These are phyloP conservation scores for Solanum etuberosum DNA, from an alignment of 257 asterid genomes.

Conservation along the genomic window DNA sequence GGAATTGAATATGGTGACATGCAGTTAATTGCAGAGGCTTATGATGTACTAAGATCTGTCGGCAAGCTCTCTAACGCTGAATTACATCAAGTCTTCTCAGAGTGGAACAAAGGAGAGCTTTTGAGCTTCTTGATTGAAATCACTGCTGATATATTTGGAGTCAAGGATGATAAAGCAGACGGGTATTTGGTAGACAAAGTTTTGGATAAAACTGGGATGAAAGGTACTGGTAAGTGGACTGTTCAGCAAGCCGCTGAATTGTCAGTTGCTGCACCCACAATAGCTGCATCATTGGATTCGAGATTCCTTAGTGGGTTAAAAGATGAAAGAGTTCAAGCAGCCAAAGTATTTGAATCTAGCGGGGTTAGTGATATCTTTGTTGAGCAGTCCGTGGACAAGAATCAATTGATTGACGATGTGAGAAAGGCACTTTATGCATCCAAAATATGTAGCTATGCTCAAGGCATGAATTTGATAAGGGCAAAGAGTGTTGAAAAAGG, in stretches of 20 bases:
- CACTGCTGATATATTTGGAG: conserved; percentile 84
- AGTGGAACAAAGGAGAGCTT: conserved; percentile 94
- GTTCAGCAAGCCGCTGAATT: conserved; percentile 97
- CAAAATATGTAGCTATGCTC: conserved; percentile 89
- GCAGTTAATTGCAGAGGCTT: conserved; percentile 94
- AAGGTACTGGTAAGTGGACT: conserved; percentile 97
- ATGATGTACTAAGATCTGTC: conserved; percentile 78
- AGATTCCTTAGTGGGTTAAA: conserved; percentile 92
- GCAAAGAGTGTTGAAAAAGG: conserved; percentile 88
- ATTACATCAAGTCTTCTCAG: conserved; percentile 48
- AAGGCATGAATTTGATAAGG: conserved; percentile 88
- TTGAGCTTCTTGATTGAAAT: conserved; percentile 89
- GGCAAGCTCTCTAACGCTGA: conserved; percentile 89
- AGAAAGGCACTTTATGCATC: conserved; percentile 84
- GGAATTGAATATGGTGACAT: conserved; percentile 96
- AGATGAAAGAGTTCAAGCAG: conserved; percentile 80
- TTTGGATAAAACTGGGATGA: conserved; percentile 95
- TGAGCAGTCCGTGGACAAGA: conserved; percentile 57
- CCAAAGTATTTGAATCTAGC: conserved; percentile 64
- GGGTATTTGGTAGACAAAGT: conserved; percentile 89
- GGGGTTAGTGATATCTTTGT: conserved; percentile 48
- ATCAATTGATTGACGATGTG: conserved; percentile 61
- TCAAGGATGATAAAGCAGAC: conserved; percentile 79
- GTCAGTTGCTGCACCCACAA: conserved; percentile 90
- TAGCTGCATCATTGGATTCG: conserved; percentile 86